phyloP scores from a whole-genome alignment of 257 asterid species.

The Solanum appendiculatum region DNA sequence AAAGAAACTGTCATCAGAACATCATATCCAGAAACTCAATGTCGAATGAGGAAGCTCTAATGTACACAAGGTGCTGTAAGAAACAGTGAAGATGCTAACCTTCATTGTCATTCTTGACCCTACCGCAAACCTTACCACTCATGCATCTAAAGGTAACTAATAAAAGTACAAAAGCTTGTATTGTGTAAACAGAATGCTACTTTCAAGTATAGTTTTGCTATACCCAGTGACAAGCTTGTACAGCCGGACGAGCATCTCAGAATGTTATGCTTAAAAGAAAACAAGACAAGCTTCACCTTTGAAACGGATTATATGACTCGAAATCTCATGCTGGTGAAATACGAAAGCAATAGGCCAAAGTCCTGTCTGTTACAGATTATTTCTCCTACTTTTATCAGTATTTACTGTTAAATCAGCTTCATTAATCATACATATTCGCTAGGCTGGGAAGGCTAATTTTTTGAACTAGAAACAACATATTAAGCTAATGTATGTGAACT shows the following conservation, averaged over 20 bases:
- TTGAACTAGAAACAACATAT: background rate
- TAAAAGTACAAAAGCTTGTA: background rate
- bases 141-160: background rate
- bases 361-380: no score
- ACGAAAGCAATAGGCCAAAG: no score
- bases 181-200: background rate
- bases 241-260: background rate
- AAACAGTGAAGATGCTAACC: background rate
- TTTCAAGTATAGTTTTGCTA: background rate
- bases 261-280: background rate
- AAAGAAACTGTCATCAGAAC: background rate
- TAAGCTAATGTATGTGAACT: background rate
- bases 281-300: conserved; percentile 19
- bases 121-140: background rate
- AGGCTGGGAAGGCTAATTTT: background rate
- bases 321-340: no score
- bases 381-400: background rate
- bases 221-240: background rate
- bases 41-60: background rate
- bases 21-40: background rate
- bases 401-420: background rate
- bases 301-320: conserved; percentile 30
- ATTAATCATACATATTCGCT: background rate
- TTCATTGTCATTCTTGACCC: background rate
- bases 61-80: background rate